These are phyloP conservation scores for Gracilaria vermiculophylla DNA, from an alignment of 23 red algal species.

Conservation along the genomic window DNA sequence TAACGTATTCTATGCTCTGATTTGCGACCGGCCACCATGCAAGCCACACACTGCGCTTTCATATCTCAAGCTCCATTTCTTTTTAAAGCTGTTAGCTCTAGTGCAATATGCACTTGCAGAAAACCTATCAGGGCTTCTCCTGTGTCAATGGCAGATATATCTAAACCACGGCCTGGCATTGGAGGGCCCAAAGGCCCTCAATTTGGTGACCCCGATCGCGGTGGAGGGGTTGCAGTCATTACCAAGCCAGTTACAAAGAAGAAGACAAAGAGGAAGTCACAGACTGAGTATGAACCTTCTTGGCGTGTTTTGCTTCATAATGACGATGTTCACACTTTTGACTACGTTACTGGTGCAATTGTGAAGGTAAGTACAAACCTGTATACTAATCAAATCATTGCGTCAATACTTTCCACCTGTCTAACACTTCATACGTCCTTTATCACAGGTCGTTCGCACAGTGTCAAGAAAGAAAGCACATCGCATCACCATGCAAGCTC, in stretches of 20 bases:
- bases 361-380: slow-evolving; percentile 53
- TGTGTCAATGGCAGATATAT: slow-evolving; percentile 60
- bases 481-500: slow-evolving; percentile 97
- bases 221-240: slow-evolving; percentile 84
- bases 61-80: neutral
- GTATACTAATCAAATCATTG: neutral
- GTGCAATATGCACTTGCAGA: neutral
- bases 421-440: neutral
- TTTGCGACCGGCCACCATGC: neutral
- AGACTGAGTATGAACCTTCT: slow-evolving; percentile 84
- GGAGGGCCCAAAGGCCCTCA: slow-evolving; percentile 52
- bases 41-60: neutral
- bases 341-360: slow-evolving; percentile 93
- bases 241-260: slow-evolving; percentile 80
- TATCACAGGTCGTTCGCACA: slow-evolving; percentile 79
- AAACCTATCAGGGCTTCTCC: neutral
- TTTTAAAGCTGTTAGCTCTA: neutral
- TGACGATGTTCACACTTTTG: slow-evolving; percentile 99
- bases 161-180: slow-evolving; percentile 59
- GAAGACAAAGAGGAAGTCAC: slow-evolving; percentile 75
- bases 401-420: neutral
- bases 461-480: slow-evolving; percentile 97
- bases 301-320: slow-evolving; percentile 99
- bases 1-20: neutral
- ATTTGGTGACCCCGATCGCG: slow-evolving; percentile 35